Percentiles rank a stretch among this genome's conserved stretches.
Conservation (phyloP, 2,329 filamentous ascomycete genomes). For the Ceratocystis eucalypticola region DNA sequence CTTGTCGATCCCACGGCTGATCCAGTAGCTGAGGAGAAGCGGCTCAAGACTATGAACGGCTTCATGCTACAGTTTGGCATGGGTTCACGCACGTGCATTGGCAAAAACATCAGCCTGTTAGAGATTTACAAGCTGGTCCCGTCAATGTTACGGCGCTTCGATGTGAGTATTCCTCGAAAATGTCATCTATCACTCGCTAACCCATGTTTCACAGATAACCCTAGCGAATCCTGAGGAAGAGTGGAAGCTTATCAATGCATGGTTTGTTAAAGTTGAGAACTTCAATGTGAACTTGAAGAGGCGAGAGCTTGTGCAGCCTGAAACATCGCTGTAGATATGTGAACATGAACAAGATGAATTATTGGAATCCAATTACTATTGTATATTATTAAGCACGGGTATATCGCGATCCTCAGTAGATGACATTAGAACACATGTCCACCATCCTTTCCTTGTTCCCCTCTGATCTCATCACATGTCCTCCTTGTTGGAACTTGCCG, state of each 20-base stretch:
- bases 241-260: conserved; percentile 47
- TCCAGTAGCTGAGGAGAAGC: conserved; percentile 33
- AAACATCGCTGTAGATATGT: background rate
- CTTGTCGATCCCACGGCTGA: conserved; percentile 31
- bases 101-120: conserved; percentile 50
- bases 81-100: conserved; percentile 56
- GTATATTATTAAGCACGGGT: conserved; percentile 10
- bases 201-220: conserved; percentile 1
- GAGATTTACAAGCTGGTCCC: conserved; percentile 53
- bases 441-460: background rate
- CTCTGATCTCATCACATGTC: background rate
- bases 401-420: conserved; percentile 9
- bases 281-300: conserved; percentile 36
- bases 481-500: conserved; percentile 11
- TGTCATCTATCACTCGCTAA: background rate
- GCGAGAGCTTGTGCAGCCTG: conserved; percentile 22
- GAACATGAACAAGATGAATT: background rate
- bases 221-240: conserved; percentile 36
- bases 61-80: conserved; percentile 64
- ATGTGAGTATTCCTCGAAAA: conserved; percentile 30
- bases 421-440: background rate
- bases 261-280: conserved; percentile 49
- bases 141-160: conserved; percentile 49
- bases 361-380: background rate
- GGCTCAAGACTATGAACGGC: conserved; percentile 52